phyloP scores from a whole-genome alignment of 768 basidiomycete genomes.

The Podaxis sp. region DNA sequence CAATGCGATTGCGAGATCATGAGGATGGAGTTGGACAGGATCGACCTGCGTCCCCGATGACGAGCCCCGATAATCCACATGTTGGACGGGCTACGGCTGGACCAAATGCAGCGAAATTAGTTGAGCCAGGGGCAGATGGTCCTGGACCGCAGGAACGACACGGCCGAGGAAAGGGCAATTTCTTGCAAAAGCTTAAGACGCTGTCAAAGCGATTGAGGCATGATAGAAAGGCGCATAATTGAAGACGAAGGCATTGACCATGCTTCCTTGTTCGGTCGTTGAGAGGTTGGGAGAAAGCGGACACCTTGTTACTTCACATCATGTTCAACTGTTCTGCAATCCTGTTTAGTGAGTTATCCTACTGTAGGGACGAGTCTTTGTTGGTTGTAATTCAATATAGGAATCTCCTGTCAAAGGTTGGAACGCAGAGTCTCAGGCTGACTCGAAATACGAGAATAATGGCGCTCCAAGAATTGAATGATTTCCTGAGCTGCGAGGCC shows the following conservation, averaged over 20 bases:
- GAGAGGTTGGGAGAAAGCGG: neutral
- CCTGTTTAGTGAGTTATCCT: neutral
- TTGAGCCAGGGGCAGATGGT: neutral
- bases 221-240: slow-evolving; percentile 5
- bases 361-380: neutral
- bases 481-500: neutral
- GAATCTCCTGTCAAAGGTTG: neutral
- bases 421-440: neutral
- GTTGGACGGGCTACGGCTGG: neutral
- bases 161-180: slow-evolving; percentile 2
- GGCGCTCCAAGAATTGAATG: neutral
- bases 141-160: neutral
- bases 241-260: neutral
- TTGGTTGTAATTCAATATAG: neutral
- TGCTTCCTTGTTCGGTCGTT: neutral
- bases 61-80: slow-evolving; percentile 3
- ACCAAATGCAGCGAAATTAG: neutral
- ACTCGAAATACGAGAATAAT: neutral
- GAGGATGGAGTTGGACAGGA: neutral
- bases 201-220: slow-evolving; percentile 14
- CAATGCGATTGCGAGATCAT: neutral
- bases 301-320: neutral
- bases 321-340: neutral
- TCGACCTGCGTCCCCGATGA: slow-evolving; percentile 1
- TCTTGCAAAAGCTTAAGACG: slow-evolving; percentile 4